A percentile compares a stretch with the other conserved stretches of the same genome.
Evolutionary conservation across 164 flowering plant genomes (phyloP).

Genomic region (Piper longum): DNA sequence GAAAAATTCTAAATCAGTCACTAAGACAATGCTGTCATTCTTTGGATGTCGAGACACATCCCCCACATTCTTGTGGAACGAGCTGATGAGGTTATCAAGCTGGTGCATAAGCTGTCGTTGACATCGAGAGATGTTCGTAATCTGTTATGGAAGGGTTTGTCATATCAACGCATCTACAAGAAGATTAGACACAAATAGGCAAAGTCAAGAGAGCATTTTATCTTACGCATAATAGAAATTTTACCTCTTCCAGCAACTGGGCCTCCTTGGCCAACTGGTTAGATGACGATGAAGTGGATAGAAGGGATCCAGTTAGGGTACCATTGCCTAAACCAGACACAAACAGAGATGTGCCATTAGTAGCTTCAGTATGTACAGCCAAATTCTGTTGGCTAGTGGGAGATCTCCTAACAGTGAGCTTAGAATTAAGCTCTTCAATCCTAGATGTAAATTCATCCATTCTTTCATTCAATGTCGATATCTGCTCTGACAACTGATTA

Average conservation of each 20-base stretch:
- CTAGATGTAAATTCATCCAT: conserved; percentile 82
- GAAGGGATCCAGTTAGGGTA: conserved; percentile 36
- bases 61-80: conserved; percentile 41
- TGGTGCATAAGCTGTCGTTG: conserved; percentile 79
- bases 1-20: conserved; percentile 18
- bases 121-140: conserved; percentile 38
- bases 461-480: conserved; percentile 68
- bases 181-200: background rate
- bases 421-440: conserved; percentile 76
- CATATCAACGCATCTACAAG: background rate
- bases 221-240: background rate
- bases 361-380: conserved; percentile 44
- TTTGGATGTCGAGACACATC: conserved; percentile 32
- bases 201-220: background rate
- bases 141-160: conserved; percentile 23
- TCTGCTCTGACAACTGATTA: conserved; percentile 81
- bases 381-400: conserved; percentile 53
- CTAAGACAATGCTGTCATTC: conserved; percentile 11
- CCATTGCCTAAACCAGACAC: conserved; percentile 60
- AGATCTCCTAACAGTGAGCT: conserved; percentile 28
- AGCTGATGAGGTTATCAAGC: conserved; percentile 51
- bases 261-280: conserved; percentile 67
- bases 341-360: conserved; percentile 71
- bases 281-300: conserved; percentile 58
- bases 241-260: conserved; percentile 75